phyloP scores from a whole-genome alignment of 805 yeast species.

The Metschnikowia amazonensis region DNA sequence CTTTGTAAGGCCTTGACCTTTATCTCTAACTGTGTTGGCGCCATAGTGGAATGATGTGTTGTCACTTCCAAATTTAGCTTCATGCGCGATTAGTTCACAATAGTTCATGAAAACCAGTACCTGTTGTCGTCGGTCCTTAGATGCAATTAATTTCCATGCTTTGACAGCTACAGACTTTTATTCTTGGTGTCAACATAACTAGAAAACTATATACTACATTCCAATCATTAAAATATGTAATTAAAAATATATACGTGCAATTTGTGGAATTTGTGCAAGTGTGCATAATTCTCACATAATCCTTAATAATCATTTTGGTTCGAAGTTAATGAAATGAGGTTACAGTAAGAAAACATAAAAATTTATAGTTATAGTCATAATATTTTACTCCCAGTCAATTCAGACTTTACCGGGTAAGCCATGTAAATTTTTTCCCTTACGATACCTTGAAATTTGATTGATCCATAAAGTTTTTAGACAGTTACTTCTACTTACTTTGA shows the following conservation, averaged over 20 bases:
- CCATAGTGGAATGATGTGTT: conserved; percentile 36
- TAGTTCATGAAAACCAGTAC: not conserved
- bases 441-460: not conserved
- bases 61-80: not conserved
- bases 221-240: not conserved
- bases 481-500: not conserved
- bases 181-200: too few species aligned
- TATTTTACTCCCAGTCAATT: too few species aligned
- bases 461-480: too few species aligned
- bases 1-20: conserved; percentile 67
- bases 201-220: not conserved
- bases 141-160: not conserved
- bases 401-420: too few species aligned
- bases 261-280: not conserved
- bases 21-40: conserved; percentile 69
- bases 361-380: too few species aligned
- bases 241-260: not conserved
- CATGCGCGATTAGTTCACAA: not conserved
- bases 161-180: not conserved
- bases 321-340: too few species aligned
- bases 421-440: not conserved
- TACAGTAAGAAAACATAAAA: too few species aligned
- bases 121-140: not conserved
- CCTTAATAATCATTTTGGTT: too few species aligned
- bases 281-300: too few species aligned